phyloP scores from a whole-genome alignment of 192 early-diverging fungal genomes.

The Chytriomyces hyalinus region DNA sequence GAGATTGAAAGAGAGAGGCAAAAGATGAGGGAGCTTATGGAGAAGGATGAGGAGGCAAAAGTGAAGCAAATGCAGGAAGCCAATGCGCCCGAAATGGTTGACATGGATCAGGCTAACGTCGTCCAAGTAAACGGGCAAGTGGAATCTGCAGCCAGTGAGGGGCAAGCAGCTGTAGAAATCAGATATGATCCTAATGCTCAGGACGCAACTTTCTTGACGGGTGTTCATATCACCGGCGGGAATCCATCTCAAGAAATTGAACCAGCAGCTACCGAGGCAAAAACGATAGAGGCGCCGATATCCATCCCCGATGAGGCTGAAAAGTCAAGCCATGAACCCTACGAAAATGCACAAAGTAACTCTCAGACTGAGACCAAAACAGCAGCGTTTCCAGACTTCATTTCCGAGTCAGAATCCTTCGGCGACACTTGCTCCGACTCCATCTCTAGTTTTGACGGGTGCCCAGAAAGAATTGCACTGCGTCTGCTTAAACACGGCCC shows the following conservation, averaged over 20 bases:
- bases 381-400: neutral
- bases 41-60: neutral
- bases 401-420: slow-evolving; percentile 3
- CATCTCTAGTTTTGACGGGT: neutral
- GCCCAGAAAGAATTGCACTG: slow-evolving; percentile 8
- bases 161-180: slow-evolving; percentile 11
- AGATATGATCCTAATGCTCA: slow-evolving; percentile 46
- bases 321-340: neutral
- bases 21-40: slow-evolving; percentile 18
- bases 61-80: neutral
- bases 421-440: neutral
- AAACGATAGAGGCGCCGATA: too few species aligned
- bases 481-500: slow-evolving; percentile 5
- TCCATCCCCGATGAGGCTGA: too few species aligned
- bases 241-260: neutral
- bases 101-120: neutral
- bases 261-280: neutral
- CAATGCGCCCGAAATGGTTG: neutral
- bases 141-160: too few species aligned
- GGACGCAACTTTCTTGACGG: slow-evolving; percentile 60
- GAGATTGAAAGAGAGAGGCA: slow-evolving; percentile 20
- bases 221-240: slow-evolving; percentile 59
- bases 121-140: too few species aligned
- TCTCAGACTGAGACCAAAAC: slow-evolving; percentile 1
- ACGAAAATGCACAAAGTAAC: neutral